A percentile compares a stretch with the other conserved stretches of the same genome.
Conservation (phyloP, 2,329 filamentous ascomycete species). For the Fusarium drepaniforme region DNA sequence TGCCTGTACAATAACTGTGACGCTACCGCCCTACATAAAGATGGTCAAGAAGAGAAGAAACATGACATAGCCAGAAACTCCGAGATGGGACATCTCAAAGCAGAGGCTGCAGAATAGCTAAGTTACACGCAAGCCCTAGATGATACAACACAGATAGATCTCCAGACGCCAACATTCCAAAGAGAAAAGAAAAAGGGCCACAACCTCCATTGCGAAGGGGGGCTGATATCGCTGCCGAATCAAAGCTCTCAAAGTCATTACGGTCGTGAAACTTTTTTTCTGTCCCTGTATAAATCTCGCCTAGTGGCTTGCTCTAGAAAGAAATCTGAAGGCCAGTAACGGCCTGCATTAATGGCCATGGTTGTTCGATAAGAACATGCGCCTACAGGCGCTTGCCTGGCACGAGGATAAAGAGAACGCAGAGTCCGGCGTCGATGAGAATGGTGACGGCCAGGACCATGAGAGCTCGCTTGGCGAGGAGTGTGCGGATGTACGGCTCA, state of each 20-base stretch:
- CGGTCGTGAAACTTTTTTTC: conserved; percentile 43
- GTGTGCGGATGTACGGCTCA: conserved; percentile 90
- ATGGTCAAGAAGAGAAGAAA: conserved; percentile 28
- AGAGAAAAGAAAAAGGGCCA: conserved; percentile 31
- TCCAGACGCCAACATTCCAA: conserved; percentile 41
- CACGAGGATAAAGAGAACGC: conserved; percentile 93
- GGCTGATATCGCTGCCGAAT: conserved; percentile 33
- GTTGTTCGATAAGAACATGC: neutral
- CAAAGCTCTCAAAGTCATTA: conserved; percentile 45
- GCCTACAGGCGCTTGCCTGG: conserved; percentile 83
- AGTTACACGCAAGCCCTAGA: conserved; percentile 42
- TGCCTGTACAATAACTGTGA: conserved; percentile 13
- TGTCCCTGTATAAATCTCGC: conserved; percentile 31
- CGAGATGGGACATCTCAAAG: conserved; percentile 28
- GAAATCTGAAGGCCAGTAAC: conserved; percentile 36
- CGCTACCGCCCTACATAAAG: conserved; percentile 15
- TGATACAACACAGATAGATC: conserved; percentile 41
- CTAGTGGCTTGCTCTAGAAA: conserved; percentile 21
- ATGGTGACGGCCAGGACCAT: conserved; percentile 84
- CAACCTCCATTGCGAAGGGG: conserved; percentile 24
- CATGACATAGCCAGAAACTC: conserved; percentile 38
- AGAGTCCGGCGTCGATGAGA: conserved; percentile 83
- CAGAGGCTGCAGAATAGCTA: conserved; percentile 33
- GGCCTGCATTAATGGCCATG: conserved; percentile 41
- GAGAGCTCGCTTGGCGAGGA: conserved; percentile 84